phyloP scores from a whole-genome alignment of 768 basidiomycete species.

The Kondoa malvinella region DNA sequence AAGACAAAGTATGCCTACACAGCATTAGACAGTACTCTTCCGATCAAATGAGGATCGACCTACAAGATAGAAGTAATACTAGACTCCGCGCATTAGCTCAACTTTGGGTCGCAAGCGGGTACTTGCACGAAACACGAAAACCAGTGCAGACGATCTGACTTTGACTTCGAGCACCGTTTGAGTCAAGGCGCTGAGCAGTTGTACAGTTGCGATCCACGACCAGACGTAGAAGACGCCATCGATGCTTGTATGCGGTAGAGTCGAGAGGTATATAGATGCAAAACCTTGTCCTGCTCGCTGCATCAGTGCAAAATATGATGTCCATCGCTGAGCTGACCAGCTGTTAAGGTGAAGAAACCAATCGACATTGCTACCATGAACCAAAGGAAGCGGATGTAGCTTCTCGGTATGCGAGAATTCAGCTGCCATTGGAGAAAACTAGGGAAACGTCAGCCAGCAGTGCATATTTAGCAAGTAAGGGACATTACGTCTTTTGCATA shows the following conservation, averaged over 20 bases:
- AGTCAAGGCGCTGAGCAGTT: slow-evolving; percentile 29
- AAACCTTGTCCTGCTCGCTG: slow-evolving; percentile 38
- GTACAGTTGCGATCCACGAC: slow-evolving; percentile 33
- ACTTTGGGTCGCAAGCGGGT: background rate
- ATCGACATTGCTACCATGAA: slow-evolving; percentile 34
- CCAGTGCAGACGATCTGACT: slow-evolving; percentile 33
- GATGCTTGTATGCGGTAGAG: slow-evolving; percentile 34
- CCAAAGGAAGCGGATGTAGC: slow-evolving; percentile 36
- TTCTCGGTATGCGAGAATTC: slow-evolving; percentile 31
- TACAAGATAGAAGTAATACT: slow-evolving; percentile 25
- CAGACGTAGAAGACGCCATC: slow-evolving; percentile 36
- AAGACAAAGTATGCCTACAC: background rate
- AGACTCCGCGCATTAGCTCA: background rate
- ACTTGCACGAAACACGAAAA: slow-evolving; percentile 33
- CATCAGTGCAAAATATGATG: background rate
- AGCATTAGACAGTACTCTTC: background rate
- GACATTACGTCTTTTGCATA: slow-evolving; percentile 28
- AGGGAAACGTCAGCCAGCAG: background rate
- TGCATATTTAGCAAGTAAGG: background rate
- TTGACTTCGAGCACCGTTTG: slow-evolving; percentile 33
- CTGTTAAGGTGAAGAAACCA: slow-evolving; percentile 33
- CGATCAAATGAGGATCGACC: background rate
- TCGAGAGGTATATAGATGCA: slow-evolving; percentile 33
- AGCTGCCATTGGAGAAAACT: slow-evolving; percentile 32
- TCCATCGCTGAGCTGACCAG: no score